phyloP scores from a whole-genome alignment of 2,329 filamentous ascomycete species.

The Zalaria sp. region DNA sequence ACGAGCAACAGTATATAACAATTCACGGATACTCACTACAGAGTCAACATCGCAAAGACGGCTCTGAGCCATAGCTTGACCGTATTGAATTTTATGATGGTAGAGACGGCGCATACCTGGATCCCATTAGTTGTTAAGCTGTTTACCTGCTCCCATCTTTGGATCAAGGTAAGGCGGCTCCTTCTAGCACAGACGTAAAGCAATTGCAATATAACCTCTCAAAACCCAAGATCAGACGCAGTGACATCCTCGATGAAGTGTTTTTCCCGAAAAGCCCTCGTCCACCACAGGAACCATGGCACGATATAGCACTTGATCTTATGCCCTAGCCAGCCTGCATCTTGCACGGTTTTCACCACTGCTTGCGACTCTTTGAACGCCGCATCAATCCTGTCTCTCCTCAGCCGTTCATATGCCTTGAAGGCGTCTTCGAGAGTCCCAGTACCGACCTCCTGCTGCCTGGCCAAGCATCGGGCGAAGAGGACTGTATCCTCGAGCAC shows the following conservation, averaged over 20 bases:
- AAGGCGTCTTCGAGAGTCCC: slow-evolving; percentile 29
- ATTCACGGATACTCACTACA: too few species aligned
- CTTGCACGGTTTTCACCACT: slow-evolving; percentile 29
- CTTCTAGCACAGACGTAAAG: background rate
- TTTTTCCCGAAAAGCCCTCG: slow-evolving; percentile 23
- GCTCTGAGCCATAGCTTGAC: too few species aligned
- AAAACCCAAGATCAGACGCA: slow-evolving; percentile 20
- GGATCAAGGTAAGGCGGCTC: background rate
- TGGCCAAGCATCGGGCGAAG: slow-evolving; percentile 28
- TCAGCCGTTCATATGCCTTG: slow-evolving; percentile 31
- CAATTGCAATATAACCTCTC: background rate
- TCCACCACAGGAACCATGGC: slow-evolving; percentile 35
- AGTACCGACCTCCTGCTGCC: slow-evolving; percentile 26
- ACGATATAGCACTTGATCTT: slow-evolving; percentile 29
- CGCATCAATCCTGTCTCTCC: slow-evolving; percentile 28
- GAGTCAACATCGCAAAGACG: too few species aligned
- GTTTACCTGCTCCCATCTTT: too few species aligned
- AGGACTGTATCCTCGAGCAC: slow-evolving; percentile 39
- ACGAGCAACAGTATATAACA: too few species aligned
- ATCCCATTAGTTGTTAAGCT: too few species aligned
- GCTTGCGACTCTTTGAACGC: slow-evolving; percentile 33
- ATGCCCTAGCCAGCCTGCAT: slow-evolving; percentile 30
- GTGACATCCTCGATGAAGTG: slow-evolving; percentile 34
- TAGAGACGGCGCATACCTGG: too few species aligned
- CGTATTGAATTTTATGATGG: too few species aligned